Evolutionary conservation across 257 asterid species (phyloP).

Genomic region (Solanum chmielewskii): DNA sequence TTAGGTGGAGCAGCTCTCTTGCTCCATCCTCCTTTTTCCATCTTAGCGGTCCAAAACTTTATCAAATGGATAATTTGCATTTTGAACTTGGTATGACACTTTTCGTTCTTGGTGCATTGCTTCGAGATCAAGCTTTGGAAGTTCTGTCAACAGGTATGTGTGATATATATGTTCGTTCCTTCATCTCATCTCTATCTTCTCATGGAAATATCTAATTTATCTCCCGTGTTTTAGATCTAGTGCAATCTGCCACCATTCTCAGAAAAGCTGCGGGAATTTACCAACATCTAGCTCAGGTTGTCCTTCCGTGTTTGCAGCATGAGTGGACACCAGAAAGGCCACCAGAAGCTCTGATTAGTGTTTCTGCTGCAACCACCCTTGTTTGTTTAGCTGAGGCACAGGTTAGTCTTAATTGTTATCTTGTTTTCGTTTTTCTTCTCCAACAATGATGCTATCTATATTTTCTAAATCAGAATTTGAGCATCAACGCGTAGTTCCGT

Average conservation of each 20-base stretch:
- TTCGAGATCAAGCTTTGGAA: constrained; percentile 44
- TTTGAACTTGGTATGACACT: constrained; percentile 51
- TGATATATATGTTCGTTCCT: background rate
- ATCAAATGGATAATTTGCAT: constrained; percentile 23
- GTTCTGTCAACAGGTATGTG: constrained; percentile 32
- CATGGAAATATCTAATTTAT: background rate
- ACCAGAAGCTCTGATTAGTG: constrained; percentile 33
- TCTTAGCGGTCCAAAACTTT: constrained; percentile 23
- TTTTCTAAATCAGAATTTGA: background rate
- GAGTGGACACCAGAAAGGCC: constrained; percentile 23
- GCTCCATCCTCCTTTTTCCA: constrained; percentile 22
- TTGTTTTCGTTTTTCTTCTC: background rate
- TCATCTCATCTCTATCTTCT: background rate
- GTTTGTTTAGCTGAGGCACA: constrained; percentile 74
- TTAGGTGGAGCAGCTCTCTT: constrained; percentile 55
- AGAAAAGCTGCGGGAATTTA: constrained; percentile 73
- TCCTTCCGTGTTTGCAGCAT: constrained; percentile 19
- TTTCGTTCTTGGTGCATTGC: constrained; percentile 42
- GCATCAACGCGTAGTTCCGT: background rate
- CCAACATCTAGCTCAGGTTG: constrained; percentile 19
- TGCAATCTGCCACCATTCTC: constrained; percentile 43
- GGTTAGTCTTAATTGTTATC: constrained; percentile 13
- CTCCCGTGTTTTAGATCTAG: constrained; percentile 34
- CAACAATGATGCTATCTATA: background rate
- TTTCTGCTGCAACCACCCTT: constrained; percentile 34